Evolutionary conservation across 768 basidiomycete genomes (phyloP), one percentile per base, ranked within the genome.

Genomic region (Dioszegia crocea): DNA sequence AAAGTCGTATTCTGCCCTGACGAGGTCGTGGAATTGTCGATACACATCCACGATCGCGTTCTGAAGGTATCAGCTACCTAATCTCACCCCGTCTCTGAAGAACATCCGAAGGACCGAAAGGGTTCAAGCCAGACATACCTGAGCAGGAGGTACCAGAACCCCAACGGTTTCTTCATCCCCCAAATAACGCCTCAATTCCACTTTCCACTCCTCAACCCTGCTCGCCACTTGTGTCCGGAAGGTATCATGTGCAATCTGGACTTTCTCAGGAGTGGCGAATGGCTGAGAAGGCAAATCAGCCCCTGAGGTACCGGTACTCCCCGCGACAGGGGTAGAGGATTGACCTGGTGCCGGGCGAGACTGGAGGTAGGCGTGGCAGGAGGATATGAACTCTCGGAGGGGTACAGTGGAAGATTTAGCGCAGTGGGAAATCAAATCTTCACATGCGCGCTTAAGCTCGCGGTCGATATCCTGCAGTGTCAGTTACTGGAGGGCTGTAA

Each of bases 381-480:
- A 80, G 26, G 84, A 82, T 1, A 85, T 78, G 85, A 89, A 93
- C 19, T 79, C 70, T 30, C 80, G 83, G 17, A 92, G 75, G 0
- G 87, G 83, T 3, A 79, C 78, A 40, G 84, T 84, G 24, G 88
- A 81, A 0, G 80, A 75, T 38, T 80, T 78, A 8, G 85, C 81
- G 61, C 85, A 86, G 14, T 82, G 77, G 2, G 81, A 77, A 57
- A 98, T 94, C 36, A 91, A 82, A 39, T 85, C 84, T 78, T 94
- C 91, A 78, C 93, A 98, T 0, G 85, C 86, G 17, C 81, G 80
- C 69, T 91, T 89, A 27, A 97, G 83, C 29, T 87, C 88, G 47
- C 86, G 82, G 77, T 97, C 94, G 65, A 96, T 87, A 59, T 86
- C 87, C 89, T 93, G 21, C 19, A 8, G 4, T 4, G 17, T 29